Base-by-base conservation (phyloP, 148 eudicot genomes). In the Nepenthes gracilis region DNA sequence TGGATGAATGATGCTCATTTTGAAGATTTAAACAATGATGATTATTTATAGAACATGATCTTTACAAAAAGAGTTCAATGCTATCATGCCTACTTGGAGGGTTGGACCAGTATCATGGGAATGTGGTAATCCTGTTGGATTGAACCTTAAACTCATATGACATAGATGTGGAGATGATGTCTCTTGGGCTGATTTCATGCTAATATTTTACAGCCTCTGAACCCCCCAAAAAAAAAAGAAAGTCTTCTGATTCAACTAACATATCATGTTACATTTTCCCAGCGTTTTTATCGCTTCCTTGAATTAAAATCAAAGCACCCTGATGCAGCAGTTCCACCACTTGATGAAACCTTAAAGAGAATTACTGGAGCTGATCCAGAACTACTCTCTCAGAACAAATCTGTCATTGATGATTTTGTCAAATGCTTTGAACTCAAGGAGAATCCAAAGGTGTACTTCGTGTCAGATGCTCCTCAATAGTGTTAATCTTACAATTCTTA, bases 241-340 rank as follows among this genome's bases (percentile, higher is more conserved):
- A 10, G 53, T 49, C 11, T 49, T 49, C n/a, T 49, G 4, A 10
- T 49, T 11, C 43, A 45, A 55, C 52, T 56, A n/a, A 14, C 40
- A 0, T 40, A 0, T 40, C 35, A 6, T 61, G 15, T 51, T 57
- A 55, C 57, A 64, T 68, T 55, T 54, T 55, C 63, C 54, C 87
- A 93, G 99, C 97, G 95, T 40, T 93, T 72, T 70, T 93, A 79
- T 67, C 95, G 72, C 69, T 75, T 71, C 54, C 90, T 93, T 36
- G 86, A 89, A 57, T 62, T 89, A 70, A 88, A 82, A 75, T 80
- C 92, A 58, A 89, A 85, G 78, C 64, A 80, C 51, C 83, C 78
- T 48, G 83, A 84, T 74, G 90, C 95, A 51, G 80, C 89, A 66
- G 83, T 93, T 32, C 95, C 99, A 67, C 92, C 90, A 40, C 85